Base-by-base conservation (phyloP, 306 rosid genomes). In the Gleditsia sinensis region DNA sequence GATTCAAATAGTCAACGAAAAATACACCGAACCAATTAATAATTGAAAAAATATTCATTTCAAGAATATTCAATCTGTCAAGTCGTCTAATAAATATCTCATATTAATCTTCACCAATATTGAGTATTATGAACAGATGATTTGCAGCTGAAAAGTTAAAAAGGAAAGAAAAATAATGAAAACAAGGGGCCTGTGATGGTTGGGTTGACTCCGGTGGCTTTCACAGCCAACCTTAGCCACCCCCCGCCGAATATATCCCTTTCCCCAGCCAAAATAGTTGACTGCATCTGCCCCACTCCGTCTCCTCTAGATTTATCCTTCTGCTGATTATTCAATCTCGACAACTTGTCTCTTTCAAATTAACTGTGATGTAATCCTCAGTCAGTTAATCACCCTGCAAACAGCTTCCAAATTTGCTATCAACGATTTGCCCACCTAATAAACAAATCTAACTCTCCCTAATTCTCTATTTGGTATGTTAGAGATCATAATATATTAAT, bases 181-280 rank as follows among this genome's bases (percentile, higher is more conserved):
- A 45, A 17, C 24, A 17, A 10, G 16, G 24, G 45, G n/a, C n/a
- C n/a, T n/a, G n/a, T n/a, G n/a, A n/a, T n/a, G n/a, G n/a, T n/a
- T n/a, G n/a, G n/a, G 45, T 33, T 60, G 67, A 33, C 45, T 60
- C 16, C 11, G 45, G 30, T 9, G 67, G 48, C 67, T 40, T 3
- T 64, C 53, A 39, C 1, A 6, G 0, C 28, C 6, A 23, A 23
- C 28, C 20, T 24, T 13, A 64, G 51, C 69, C 53, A 11, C 49
- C 23, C 16, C 53, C 11, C n/a, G n/a, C n/a, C n/a, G n/a, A n/a
- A n/a, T n/a, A n/a, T 7, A 58, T 27, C 10, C 32, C 3, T 19
- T 23, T 39, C 61, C 21, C 62, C 53, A 13, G 76, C 76, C 81
- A 69, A 68, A 77, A 77, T 69, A 58, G 64, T 68, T 77, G 81